Evolutionary conservation across 495 filamentous ascomycete genomes (phyloP).

Genomic region (Aspergillus cristatus): DNA sequence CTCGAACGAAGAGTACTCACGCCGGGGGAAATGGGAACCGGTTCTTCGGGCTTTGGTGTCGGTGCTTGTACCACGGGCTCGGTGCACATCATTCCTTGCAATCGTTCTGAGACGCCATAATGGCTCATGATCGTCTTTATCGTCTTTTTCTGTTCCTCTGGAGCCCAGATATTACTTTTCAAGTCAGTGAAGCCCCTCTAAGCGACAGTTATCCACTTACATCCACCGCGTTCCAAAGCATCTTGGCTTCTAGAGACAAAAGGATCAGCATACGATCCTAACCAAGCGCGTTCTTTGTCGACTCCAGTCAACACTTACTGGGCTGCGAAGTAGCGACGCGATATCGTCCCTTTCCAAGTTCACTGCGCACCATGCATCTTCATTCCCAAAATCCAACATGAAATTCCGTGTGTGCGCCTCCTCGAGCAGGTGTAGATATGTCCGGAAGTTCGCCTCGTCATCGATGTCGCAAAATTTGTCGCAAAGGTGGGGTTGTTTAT

Average conservation of each 20-base stretch:
- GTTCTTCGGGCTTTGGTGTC: constrained; percentile 3
- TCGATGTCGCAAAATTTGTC: constrained; percentile 49
- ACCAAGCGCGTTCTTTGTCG: too few relatives aligned
- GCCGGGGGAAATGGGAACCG: constrained; percentile 5
- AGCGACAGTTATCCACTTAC: constrained; percentile 28
- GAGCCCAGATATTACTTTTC: constrained; percentile 62
- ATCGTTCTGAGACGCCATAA: constrained; percentile 60
- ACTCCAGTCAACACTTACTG: constrained; percentile 13
- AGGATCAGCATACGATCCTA: neutral
- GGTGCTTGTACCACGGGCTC: constrained; percentile 31
- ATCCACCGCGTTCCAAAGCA: constrained; percentile 57
- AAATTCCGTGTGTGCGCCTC: constrained; percentile 49
- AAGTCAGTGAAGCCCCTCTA: neutral
- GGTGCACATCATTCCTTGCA: constrained; percentile 57
- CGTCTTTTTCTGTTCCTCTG: constrained; percentile 47
- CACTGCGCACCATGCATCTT: constrained; percentile 52
- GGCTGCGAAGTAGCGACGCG: constrained; percentile 21
- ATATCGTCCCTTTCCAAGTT: constrained; percentile 43
- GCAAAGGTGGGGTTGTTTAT: constrained; percentile 8
- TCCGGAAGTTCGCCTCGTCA: constrained; percentile 32
- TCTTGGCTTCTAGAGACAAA: constrained; percentile 20
- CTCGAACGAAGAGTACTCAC: neutral
- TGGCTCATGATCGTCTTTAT: constrained; percentile 40
- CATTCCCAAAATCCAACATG: constrained; percentile 60
- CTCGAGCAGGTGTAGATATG: constrained; percentile 25